Evolutionary conservation across 177 flowering plant species (phyloP).

Genomic region (Tripterygium wilfordii): DNA sequence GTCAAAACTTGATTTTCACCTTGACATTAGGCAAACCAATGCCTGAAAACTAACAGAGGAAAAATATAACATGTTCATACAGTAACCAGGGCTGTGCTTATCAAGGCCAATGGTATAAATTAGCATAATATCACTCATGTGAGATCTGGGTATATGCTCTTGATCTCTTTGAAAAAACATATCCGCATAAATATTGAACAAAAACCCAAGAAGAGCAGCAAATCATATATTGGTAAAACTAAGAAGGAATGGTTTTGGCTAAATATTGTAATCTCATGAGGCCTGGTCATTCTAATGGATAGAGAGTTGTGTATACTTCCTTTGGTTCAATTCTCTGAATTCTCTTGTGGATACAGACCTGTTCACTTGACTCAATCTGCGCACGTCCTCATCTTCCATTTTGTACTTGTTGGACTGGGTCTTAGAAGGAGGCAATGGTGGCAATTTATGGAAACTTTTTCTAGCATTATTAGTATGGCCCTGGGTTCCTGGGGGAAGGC

Average conservation of each 20-base stretch:
- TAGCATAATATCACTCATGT: too few relatives aligned
- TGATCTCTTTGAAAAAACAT: too few relatives aligned
- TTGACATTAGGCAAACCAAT: too few relatives aligned
- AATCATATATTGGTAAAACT: too few relatives aligned
- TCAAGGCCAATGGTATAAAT: too few relatives aligned
- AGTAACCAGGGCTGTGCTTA: too few relatives aligned
- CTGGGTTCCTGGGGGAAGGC: conserved; percentile 6
- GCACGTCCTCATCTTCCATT: conserved; percentile 3
- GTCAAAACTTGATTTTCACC: too few relatives aligned
- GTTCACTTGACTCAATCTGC: conserved; percentile 12
- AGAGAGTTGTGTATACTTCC: conserved; percentile 13
- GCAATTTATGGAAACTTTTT: conserved; percentile 9
- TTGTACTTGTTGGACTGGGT: conserved; percentile 2
- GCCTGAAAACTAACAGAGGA: too few relatives aligned
- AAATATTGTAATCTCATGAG: background rate
- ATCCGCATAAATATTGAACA: too few relatives aligned
- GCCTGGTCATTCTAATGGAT: conserved; percentile 15
- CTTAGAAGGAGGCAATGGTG: conserved; percentile 13
- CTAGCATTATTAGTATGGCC: conserved; percentile 8
- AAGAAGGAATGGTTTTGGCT: background rate
- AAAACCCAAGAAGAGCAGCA: too few relatives aligned
- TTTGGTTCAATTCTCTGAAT: conserved; percentile 14
- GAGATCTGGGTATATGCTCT: too few relatives aligned
- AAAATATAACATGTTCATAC: too few relatives aligned
- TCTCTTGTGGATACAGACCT: conserved; percentile 35